Evolutionary conservation across 345 rosid species (phyloP).

Genomic region (Eucalyptus cloeziana): DNA sequence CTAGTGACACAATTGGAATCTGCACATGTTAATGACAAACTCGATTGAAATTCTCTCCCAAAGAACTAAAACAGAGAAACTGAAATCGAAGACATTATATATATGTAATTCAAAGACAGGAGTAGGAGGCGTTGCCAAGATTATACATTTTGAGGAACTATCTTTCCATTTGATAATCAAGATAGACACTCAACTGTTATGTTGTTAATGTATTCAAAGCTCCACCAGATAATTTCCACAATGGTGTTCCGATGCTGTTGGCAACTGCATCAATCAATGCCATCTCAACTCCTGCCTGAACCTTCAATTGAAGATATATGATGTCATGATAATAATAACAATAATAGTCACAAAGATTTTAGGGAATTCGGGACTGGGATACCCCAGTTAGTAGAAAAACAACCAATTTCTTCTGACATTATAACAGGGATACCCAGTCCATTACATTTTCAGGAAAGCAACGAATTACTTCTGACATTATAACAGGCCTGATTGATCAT

Average conservation of each 20-base stretch:
- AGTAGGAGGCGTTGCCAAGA: neutral
- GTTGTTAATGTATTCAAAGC: slow-evolving; percentile 45
- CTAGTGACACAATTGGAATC: slow-evolving; percentile 87
- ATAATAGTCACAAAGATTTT: neutral
- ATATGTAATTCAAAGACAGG: neutral
- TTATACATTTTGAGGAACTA: neutral
- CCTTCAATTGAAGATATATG: slow-evolving; percentile 14
- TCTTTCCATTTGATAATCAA: neutral
- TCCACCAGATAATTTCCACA: slow-evolving; percentile 90
- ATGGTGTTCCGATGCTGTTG: slow-evolving; percentile 46
- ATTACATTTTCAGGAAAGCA: neutral
- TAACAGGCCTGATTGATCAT: neutral
- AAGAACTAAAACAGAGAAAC: neutral
- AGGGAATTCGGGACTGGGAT: neutral
- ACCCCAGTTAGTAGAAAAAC: neutral
- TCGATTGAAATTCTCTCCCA: neutral
- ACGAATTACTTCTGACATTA: neutral
- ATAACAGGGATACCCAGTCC: neutral
- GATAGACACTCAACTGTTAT: slow-evolving; percentile 60
- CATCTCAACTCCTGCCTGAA: slow-evolving; percentile 87
- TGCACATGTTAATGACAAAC: slow-evolving; percentile 1
- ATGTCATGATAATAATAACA: neutral
- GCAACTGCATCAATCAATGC: slow-evolving; percentile 83
- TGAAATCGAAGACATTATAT: neutral
- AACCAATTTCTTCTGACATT: neutral